Base-by-base conservation (phyloP, 768 basidiomycete genomes). In the Hortiboletus campestris region DNA sequence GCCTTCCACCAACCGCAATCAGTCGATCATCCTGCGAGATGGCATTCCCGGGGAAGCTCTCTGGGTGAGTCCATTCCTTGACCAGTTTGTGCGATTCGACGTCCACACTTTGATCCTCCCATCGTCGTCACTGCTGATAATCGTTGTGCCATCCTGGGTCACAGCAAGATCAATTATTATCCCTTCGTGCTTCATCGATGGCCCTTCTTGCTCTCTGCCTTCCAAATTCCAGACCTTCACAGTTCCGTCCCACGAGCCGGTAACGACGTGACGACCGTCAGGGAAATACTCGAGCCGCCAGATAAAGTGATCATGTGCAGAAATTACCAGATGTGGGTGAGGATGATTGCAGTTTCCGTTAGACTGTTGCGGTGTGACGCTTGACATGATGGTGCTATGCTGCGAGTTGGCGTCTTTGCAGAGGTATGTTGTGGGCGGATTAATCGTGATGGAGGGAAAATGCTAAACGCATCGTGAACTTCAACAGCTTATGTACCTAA, bases 241-340 rank as follows among this genome's bases (percentile, higher is more conserved):
- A 14, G 10, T 20, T 8, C 43, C 22, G 7, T 51, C 38, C 22
- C 20, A 0, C 5, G 14, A 56, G 19, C 46, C 25, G 16, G 47
- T 52, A 13, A 51, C 55, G 14, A 62, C 40, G 2, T 40, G 59
- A 25, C 17, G 40, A 20, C 59, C 56, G 7, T 48, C 61, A 5
- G 29, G 60, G 36, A 62, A 42, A 28, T 13, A 62, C 14, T 22
- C 32, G 5, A 61, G 14, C 12, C 3, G 22, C 19, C 2, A 0
- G 29, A 52, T 32, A 22, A 0, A 2, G 13, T 35, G 9, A 25
- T 50, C 29, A 29, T 47, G 46, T 10, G 36, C 42, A 1, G 6
- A 28, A 14, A 53, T 49, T 1, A 38, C 35, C 14, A 41, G 25
- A 5, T n/a, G 25, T 35, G 34, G 43, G 20, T 6, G 35, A 39